Percentiles rank a stretch among this genome's conserved stretches.
Evolutionary conservation across 1,284 basidiomycete species (phyloP).

Genomic region (Stereum hirsutum): DNA sequence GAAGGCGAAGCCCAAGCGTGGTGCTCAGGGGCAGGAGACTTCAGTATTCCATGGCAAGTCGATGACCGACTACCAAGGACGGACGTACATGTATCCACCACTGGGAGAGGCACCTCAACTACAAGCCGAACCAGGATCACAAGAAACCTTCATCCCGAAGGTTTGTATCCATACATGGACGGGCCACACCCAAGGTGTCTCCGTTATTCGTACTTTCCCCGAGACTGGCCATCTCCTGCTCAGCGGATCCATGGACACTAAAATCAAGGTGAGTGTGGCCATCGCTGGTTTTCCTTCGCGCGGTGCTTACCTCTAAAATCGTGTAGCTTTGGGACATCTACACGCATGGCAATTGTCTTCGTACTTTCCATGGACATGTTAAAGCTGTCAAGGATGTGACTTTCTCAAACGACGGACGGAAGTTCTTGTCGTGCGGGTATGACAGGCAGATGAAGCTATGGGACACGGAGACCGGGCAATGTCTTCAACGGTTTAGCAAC

Average conservation of each 20-base stretch:
- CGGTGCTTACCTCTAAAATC: slow-evolving; percentile 8
- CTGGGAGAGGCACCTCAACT: slow-evolving; percentile 74
- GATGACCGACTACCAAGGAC: slow-evolving; percentile 94
- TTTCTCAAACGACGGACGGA: slow-evolving; percentile 88
- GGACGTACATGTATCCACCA: slow-evolving; percentile 97
- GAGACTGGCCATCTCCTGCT: slow-evolving; percentile 88
- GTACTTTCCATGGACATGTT: slow-evolving; percentile 95
- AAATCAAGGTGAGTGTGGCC: slow-evolving; percentile 74
- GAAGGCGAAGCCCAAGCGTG: slow-evolving; percentile 75
- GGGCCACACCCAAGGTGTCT: slow-evolving; percentile 95
- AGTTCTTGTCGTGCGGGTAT: slow-evolving; percentile 90
- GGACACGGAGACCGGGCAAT: slow-evolving; percentile 98
- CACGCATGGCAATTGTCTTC: slow-evolving; percentile 90
- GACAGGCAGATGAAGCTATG: slow-evolving; percentile 98
- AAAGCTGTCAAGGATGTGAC: slow-evolving; percentile 95
- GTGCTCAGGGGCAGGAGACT: slow-evolving; percentile 79
- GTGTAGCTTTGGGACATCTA: slow-evolving; percentile 95
- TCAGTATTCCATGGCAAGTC: slow-evolving; percentile 97
- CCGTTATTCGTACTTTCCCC: slow-evolving; percentile 89
- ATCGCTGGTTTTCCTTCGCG: slow-evolving; percentile 3
- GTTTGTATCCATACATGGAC: slow-evolving; percentile 96
- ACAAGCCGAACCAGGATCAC: slow-evolving; percentile 71
- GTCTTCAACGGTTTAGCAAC: slow-evolving; percentile 91
- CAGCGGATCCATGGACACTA: slow-evolving; percentile 96
- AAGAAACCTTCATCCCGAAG: slow-evolving; percentile 93